phyloP scores from a whole-genome alignment of 768 basidiomycete genomes.

The Pisolithus sp. region DNA sequence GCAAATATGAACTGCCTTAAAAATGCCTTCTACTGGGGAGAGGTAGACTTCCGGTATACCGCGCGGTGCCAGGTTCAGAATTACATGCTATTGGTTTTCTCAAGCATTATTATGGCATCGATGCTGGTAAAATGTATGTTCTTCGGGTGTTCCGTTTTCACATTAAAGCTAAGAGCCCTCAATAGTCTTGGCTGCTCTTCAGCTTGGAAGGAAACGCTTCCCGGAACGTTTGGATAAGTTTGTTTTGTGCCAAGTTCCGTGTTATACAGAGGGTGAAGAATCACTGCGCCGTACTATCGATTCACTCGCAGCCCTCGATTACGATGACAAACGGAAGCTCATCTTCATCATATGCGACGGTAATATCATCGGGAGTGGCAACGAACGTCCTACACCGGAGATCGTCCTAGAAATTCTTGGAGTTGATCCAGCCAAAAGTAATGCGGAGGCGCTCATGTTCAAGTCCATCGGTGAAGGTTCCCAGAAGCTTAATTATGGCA shows the following conservation, averaged over 20 bases:
- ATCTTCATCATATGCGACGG: constrained; percentile 65
- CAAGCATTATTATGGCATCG: constrained; percentile 49
- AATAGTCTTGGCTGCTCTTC: constrained; percentile 58
- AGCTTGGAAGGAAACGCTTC: constrained; percentile 51
- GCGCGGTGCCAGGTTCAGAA: constrained; percentile 58
- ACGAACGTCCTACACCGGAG: constrained; percentile 59
- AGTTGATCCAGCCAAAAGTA: constrained; percentile 54
- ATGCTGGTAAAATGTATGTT: constrained; percentile 55
- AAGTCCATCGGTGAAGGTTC: constrained; percentile 64
- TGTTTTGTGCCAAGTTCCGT: constrained; percentile 61
- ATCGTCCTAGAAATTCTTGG: constrained; percentile 65
- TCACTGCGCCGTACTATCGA: constrained; percentile 64
- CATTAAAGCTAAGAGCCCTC: constrained; percentile 8
- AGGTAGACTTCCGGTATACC: constrained; percentile 51
- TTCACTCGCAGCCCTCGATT: constrained; percentile 56
- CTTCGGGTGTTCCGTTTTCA: background rate
- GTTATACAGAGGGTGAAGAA: constrained; percentile 69
- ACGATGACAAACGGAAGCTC: constrained; percentile 67
- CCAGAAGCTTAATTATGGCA: constrained; percentile 63
- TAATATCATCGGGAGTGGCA: constrained; percentile 65
- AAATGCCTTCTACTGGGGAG: constrained; percentile 53
- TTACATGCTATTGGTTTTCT: constrained; percentile 49
- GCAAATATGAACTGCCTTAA: constrained; percentile 47
- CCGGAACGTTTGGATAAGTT: constrained; percentile 68
- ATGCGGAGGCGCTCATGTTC: constrained; percentile 61